Evolutionary conservation across 2,329 filamentous ascomycete genomes (phyloP), one percentile per base, ranked within the genome.

Genomic region (Aspergillus brasiliensis): DNA sequence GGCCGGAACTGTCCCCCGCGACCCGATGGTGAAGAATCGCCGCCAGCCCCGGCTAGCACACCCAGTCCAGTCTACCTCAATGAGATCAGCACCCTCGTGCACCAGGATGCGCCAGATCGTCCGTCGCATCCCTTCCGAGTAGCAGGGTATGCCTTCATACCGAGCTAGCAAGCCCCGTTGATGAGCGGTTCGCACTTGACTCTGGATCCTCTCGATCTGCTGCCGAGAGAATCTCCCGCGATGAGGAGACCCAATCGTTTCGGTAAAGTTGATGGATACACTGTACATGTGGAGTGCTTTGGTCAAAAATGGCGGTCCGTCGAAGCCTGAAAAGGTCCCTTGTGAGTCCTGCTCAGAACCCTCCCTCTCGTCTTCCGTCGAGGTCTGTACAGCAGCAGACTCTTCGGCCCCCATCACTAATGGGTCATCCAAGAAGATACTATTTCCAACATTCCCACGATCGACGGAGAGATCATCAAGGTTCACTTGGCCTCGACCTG

Each of bases 81-180:
- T 59, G 11, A 66, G n/a, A 56, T 67, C 66, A 6, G 54, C 66
- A 8, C 66, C 65, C 27, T 64, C 65, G n/a, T 51, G 51, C 1
- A 60, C 64, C 51, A 68, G 46, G 5, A 61, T 47, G 5, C 61
- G 55, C 64, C 62, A 62, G 15, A 66, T 55, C 11, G 62, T 23
- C 13, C 58, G 59, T 7, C 51, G 62, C 37, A 63, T 13, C 25
- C 37, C 38, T 13, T 49, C 21, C 28, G 57, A 49, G 3, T 57
- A 34, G 1, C 49, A 62, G 5, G 65, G 60, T 19, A 68, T 61
- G 1, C 51, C 63, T 8, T 56, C 52, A 31, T 66, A 65, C 19
- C 65, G 63, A 15, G 47, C 60, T 31, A 23, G 51, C 21, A 65
- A 53, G 8, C 67, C 67, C 5, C 40, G 62, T 21, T 56, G 49